Percentiles rank a stretch among this genome's conserved stretches.
These are phyloP conservation scores for Aspergillaceae sp. DNA, from an alignment of 2,329 filamentous ascomycete species.

Conservation along the genomic window DNA sequence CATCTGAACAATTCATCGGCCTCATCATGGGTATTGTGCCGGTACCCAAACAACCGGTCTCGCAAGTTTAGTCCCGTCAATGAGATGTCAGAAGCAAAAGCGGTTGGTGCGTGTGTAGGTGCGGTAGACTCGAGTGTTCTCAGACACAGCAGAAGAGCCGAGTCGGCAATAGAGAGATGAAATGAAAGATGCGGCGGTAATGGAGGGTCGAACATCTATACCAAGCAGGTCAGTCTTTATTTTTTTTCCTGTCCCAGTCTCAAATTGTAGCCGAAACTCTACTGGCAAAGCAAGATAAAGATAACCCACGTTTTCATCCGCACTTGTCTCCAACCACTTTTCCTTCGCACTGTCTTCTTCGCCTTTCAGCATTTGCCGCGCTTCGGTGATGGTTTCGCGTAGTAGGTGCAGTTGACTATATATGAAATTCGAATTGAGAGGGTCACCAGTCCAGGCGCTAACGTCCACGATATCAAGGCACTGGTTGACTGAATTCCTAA, in stretches of 20 bases:
- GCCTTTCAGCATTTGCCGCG: slow-evolving; percentile 51
- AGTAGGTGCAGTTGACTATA: slow-evolving; percentile 50
- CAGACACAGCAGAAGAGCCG: slow-evolving; percentile 59
- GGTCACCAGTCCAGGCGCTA: slow-evolving; percentile 62
- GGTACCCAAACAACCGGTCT: slow-evolving; percentile 44
- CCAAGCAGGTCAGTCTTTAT: not conserved
- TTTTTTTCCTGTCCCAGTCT: not conserved
- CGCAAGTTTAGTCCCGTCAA: slow-evolving; percentile 50
- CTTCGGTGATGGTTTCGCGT: slow-evolving; percentile 54
- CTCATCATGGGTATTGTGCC: slow-evolving; percentile 66
- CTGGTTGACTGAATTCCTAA: slow-evolving; percentile 71
- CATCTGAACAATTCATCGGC: slow-evolving; percentile 67
- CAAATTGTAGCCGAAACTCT: not conserved
- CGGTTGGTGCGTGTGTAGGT: slow-evolving; percentile 51
- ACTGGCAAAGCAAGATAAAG: not conserved
- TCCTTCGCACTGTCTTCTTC: slow-evolving; percentile 41
- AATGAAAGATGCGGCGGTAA: slow-evolving; percentile 64
- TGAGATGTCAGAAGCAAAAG: slow-evolving; percentile 60
- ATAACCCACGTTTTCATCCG: slow-evolving; percentile 49
- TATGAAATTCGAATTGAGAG: slow-evolving; percentile 50
- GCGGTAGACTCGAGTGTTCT: slow-evolving; percentile 60
- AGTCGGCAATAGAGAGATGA: slow-evolving; percentile 59
- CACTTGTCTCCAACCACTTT: slow-evolving; percentile 49
- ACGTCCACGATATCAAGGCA: slow-evolving; percentile 76
- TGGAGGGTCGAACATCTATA: slow-evolving; percentile 51